phyloP scores from a whole-genome alignment of 164 flowering plant genomes.

The Vitis vinifera region ASM3070453v1 NC_081807.1:7837001-7837500 shows the following conservation, averaged over 20 bases:
- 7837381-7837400: constrained; percentile 92
- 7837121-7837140: too few relatives aligned
- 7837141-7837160: too few relatives aligned
- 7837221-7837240: too few relatives aligned
- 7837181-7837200: background rate
- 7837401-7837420: constrained; percentile 83
- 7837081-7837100: too few relatives aligned
- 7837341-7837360: constrained; percentile 32
- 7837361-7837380: constrained; percentile 66
- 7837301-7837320: constrained; percentile 43
- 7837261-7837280: constrained; percentile 85
- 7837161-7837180: too few relatives aligned
- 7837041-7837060: too few relatives aligned
- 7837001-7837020: too few relatives aligned
- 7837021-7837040: too few relatives aligned
- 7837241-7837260: constrained; percentile 69
- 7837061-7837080: too few relatives aligned
- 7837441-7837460: constrained; percentile 94
- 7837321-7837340: constrained; percentile 71
- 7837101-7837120: too few relatives aligned
- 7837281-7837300: constrained; percentile 68
- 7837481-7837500: constrained; percentile 96
- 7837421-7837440: constrained; percentile 84
- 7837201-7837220: too few relatives aligned
- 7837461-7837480: constrained; percentile 97